phyloP scores from a whole-genome alignment of 805 yeast species.

The Phaffomyces opuntiae region DNA sequence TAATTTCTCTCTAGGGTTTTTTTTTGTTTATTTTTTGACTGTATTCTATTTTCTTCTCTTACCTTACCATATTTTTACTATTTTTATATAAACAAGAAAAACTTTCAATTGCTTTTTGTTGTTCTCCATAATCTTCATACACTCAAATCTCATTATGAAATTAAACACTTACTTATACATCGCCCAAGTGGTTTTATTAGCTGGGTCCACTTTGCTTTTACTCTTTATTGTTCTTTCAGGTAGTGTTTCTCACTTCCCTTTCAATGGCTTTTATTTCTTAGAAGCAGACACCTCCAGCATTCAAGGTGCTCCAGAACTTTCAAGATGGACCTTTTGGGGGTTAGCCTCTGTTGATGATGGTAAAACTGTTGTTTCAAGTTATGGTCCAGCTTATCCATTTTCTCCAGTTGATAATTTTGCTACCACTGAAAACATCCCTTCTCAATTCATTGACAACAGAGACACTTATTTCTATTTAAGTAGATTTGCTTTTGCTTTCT shows the following conservation, averaged over 20 bases:
- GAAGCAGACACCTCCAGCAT: constrained; percentile 59
- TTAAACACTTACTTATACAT: constrained; percentile 7
- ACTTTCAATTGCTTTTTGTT: too few species aligned
- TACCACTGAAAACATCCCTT: constrained; percentile 46
- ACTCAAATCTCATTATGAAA: constrained; percentile 2
- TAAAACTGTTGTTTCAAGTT: constrained; percentile 29
- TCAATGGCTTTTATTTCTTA: constrained; percentile 63
- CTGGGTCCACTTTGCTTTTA: constrained; percentile 37
- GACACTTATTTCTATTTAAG: constrained; percentile 55
- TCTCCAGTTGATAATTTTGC: constrained; percentile 71
- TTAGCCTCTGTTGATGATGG: constrained; percentile 39
- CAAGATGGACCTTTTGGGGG: constrained; percentile 88
- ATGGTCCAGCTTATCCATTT: constrained; percentile 65
- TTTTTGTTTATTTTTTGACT: too few species aligned
- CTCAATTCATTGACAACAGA: constrained; percentile 45
- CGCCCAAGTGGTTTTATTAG: constrained; percentile 13
- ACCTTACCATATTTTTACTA: too few species aligned
- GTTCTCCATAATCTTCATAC: too few species aligned
- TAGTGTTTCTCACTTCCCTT: constrained; percentile 48
- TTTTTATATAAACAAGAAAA: too few species aligned
- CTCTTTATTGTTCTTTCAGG: constrained; percentile 62
- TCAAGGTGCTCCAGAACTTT: constrained; percentile 36
- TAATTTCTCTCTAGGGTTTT: too few species aligned
- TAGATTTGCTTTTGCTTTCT: constrained; percentile 58
- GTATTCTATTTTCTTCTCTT: neutral